Conservation (phyloP, 495 filamentous ascomycete species). For the Penicillium paradoxum region DNA sequence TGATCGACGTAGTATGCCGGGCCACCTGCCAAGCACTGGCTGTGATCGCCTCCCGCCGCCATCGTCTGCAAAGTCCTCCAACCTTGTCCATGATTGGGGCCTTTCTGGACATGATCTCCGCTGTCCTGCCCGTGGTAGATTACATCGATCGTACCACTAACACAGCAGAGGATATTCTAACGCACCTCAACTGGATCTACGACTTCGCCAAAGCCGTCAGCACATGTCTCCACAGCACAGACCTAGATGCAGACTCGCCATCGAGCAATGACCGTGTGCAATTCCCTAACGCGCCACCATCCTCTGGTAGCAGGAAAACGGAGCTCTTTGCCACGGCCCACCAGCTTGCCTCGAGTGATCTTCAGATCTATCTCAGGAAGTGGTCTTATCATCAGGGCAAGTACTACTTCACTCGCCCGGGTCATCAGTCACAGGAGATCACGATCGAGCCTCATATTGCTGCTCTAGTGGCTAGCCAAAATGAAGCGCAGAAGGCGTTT, state of each 20-base stretch:
- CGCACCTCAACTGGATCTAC: constrained; percentile 30
- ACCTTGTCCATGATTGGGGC: constrained; percentile 35
- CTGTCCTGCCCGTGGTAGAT: constrained; percentile 46
- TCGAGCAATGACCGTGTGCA: neutral
- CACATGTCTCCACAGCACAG: constrained; percentile 8
- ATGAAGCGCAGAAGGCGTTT: constrained; percentile 13
- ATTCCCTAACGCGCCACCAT: neutral
- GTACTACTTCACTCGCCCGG: constrained; percentile 41
- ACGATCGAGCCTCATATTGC: constrained; percentile 20
- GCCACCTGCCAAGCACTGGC: constrained; percentile 36
- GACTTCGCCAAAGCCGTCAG: constrained; percentile 26
- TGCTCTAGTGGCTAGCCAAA: constrained; percentile 16
- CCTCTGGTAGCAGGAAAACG: neutral
- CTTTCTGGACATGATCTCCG: constrained; percentile 44
- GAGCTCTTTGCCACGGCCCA: constrained; percentile 9
- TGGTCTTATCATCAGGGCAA: constrained; percentile 36
- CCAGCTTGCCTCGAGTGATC: constrained; percentile 29
- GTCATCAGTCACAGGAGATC: constrained; percentile 33
- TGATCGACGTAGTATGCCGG: constrained; percentile 41
- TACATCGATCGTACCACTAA: constrained; percentile 44
- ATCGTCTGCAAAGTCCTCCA: constrained; percentile 35
- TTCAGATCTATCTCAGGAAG: constrained; percentile 34
- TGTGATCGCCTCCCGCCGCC: constrained; percentile 23
- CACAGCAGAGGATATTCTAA: constrained; percentile 14
- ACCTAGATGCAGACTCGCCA: neutral